Conservation (phyloP, 805 yeast genomes). For the Clavispora fructus region DNA sequence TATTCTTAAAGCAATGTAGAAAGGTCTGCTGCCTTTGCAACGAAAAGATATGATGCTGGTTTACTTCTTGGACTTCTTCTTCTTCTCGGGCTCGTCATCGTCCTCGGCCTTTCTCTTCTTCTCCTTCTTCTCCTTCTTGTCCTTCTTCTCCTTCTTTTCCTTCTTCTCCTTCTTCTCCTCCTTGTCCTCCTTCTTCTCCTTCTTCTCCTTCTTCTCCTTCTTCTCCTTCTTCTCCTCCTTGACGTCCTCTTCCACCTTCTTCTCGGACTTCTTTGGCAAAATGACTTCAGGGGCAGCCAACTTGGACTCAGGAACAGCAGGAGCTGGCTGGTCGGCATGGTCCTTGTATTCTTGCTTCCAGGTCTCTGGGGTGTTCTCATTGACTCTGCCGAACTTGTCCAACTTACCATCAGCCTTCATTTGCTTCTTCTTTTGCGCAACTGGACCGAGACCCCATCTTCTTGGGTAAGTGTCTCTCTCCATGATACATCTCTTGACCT, state of each 20-base stretch:
- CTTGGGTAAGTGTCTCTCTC: constrained; percentile 99
- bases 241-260: constrained; percentile 29
- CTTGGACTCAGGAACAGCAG: constrained; percentile 53
- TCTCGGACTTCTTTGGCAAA: constrained; percentile 47
- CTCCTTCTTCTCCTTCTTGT: constrained; percentile 52
- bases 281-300: constrained; percentile 42
- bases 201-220: constrained; percentile 37
- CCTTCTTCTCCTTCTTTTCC: constrained; percentile 51
- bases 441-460: constrained; percentile 99
- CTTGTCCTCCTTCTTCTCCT: constrained; percentile 47
- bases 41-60: constrained; percentile 10
- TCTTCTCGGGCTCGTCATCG: constrained; percentile 44
- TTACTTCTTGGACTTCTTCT: constrained; percentile 44
- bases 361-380: constrained; percentile 87
- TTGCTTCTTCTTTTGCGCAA: constrained; percentile 97
- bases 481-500: constrained; percentile 98
- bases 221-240: constrained; percentile 30
- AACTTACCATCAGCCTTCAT: constrained; percentile 95
- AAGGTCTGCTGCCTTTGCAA: constrained; percentile 1
- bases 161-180: constrained; percentile 57
- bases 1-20: constrained; percentile 6
- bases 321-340: constrained; percentile 55
- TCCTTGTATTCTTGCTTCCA: constrained; percentile 87
- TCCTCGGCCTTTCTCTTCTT: constrained; percentile 18
- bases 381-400: constrained; percentile 90